Conservation (phyloP, 352 stramenopile species). For the Globisporangium megalacanthum region DNA sequence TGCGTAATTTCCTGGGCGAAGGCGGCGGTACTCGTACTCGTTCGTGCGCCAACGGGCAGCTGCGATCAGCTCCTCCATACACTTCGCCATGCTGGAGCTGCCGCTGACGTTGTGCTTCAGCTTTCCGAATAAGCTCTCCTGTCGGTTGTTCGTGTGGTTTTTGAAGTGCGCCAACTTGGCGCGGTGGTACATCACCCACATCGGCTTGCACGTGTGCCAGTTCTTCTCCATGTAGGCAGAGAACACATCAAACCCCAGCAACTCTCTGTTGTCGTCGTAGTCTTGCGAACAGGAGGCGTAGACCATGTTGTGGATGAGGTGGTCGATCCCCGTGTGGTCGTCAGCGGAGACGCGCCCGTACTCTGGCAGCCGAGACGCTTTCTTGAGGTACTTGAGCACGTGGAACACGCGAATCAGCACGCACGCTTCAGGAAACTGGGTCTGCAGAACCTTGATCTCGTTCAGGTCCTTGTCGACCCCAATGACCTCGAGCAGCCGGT, state of each 20-base stretch:
- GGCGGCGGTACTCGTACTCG: not conserved
- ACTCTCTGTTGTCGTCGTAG: constrained; percentile 9
- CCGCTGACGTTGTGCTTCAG: not conserved
- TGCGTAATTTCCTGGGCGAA: not conserved
- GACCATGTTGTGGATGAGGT: constrained; percentile 9
- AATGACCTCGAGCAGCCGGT: constrained; percentile 11
- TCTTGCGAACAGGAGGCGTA: not conserved
- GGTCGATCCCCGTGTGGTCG: constrained; percentile 4
- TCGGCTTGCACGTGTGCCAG: not conserved
- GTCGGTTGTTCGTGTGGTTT: not conserved
- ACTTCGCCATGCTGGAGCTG: not conserved
- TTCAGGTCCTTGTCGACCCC: constrained; percentile 27
- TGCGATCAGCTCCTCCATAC: not conserved
- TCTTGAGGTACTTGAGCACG: constrained; percentile 17
- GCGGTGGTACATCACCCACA: not conserved
- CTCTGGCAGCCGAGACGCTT: constrained; percentile 6
- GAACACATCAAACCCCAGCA: not conserved
- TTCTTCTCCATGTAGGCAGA: not conserved
- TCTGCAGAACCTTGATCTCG: constrained; percentile 18
- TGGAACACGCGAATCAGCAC: constrained; percentile 24
- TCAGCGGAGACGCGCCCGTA: constrained; percentile 13
- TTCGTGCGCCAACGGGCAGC: not conserved
- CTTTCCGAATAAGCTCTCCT: not conserved
- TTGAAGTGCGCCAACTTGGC: not conserved
- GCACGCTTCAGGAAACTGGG: constrained; percentile 7